Base-by-base conservation (phyloP, 2,329 filamentous ascomycete genomes). In the Ophiocordyceps robertsii region DNA sequence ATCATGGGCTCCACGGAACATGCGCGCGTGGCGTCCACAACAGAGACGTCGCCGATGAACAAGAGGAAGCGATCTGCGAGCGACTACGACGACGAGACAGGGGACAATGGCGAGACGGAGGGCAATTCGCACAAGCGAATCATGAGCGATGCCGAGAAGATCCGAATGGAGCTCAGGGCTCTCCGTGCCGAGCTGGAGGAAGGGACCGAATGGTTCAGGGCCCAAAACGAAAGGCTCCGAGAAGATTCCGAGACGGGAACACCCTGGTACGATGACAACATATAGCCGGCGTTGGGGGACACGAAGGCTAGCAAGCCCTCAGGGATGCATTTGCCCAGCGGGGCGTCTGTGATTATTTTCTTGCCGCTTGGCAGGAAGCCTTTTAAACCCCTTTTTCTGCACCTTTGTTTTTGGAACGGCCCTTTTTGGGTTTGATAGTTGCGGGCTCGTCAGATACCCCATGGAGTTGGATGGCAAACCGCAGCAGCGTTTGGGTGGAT, bases 101-200 rank as follows among this genome's bases (percentile, higher is more conserved):
- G 41, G 9, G 44, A 52, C 19, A 44, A 38, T n/a, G 42, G 32
- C 37, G 21, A 42, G 10, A 36, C 33, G 17, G 53, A 50, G 39
- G 44, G 41, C 43, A 53, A 51, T 51, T 13, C 31, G n/a, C n/a
- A 33, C 31, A 33, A 33, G 31, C 59, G 62, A 29, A 60, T 68
- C 14, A 59, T 71, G 52, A 62, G 62, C 42, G 64, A 67, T 37
- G 64, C 63, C 27, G 58, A 64, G 44, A 61, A 56, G 32, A 47
- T 65, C 44, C 56, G 63, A 38, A 56, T 49, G 30, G 66, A 70
- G 47, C 59, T 72, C 35, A 59, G 59, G 32, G 57, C 59, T 40
- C 57, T 67, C 48, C 59, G 65, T 13, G 56, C 63, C 44, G 67
- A 69, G 44, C 60, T 72, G 55, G 65, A 70, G 46, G 61, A 69